phyloP scores from a whole-genome alignment of 1,284 basidiomycete species.

The Papiliotrema flavescens region DNA sequence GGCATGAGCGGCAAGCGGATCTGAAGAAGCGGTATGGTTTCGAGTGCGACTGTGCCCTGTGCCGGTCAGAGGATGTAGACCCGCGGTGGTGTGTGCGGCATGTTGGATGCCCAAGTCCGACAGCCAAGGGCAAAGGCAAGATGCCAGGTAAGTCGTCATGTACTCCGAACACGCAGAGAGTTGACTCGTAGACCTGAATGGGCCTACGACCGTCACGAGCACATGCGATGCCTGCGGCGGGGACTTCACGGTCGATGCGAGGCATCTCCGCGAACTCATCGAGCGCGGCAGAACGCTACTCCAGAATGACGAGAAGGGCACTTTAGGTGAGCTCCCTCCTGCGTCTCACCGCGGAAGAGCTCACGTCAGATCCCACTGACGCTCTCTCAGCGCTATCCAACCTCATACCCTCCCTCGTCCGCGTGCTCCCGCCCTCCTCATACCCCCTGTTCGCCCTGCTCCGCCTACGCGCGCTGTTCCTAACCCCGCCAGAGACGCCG shows the following conservation, averaged over 20 bases:
- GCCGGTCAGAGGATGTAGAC: conserved; percentile 55
- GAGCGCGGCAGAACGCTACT: conserved; percentile 66
- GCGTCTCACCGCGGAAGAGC: not conserved
- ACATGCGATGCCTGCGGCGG: conserved; percentile 61
- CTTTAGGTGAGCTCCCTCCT: conserved; percentile 45
- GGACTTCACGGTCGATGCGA: conserved; percentile 54
- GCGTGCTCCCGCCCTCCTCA: conserved; percentile 58
- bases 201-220: not conserved
- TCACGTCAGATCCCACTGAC: not conserved
- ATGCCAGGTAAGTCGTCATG: conserved; percentile 19
- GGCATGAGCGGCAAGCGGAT: conserved; percentile 56
- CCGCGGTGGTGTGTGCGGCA: conserved; percentile 58
- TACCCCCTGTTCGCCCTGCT: conserved; percentile 73
- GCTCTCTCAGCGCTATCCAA: conserved; percentile 28
- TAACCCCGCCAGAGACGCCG: conserved; percentile 28
- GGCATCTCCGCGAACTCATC: conserved; percentile 56
- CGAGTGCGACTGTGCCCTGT: conserved; percentile 66
- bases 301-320: conserved; percentile 62
- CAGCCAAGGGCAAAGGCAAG: conserved; percentile 6
- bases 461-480: conserved; percentile 55
- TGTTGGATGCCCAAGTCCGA: conserved; percentile 17
- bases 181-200: conserved; percentile 13
- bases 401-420: conserved; percentile 64
- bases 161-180: not conserved
- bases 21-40: conserved; percentile 77